These are phyloP conservation scores for Hyphodiscus sp. DNA, from an alignment of 2,329 filamentous ascomycete species.

Conservation along the genomic window DNA sequence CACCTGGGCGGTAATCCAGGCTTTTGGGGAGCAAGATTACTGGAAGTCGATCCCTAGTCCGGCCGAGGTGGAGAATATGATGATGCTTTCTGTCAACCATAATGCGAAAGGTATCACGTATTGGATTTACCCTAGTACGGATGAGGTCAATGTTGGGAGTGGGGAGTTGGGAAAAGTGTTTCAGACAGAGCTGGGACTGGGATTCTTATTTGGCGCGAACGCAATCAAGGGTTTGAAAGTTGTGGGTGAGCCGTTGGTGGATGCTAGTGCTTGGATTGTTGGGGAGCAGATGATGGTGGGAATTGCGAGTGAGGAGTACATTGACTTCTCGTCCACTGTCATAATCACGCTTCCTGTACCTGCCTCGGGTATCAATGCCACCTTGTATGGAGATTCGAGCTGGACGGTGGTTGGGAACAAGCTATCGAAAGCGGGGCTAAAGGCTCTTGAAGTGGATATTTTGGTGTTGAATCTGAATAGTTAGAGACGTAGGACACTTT, in stretches of 20 bases:
- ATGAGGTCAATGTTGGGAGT: conserved; percentile 24
- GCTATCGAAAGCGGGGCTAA: conserved; percentile 18
- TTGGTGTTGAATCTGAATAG: conserved; percentile 11
- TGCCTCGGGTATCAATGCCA: conserved; percentile 5
- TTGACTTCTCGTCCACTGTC: conserved; percentile 2
- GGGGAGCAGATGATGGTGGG: conserved; percentile 33
- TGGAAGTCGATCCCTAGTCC: conserved; percentile 41
- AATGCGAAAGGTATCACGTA: conserved; percentile 40
- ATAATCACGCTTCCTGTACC: conserved; percentile 17
- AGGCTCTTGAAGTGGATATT: conserved; percentile 20
- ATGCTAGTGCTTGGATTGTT: conserved; percentile 37
- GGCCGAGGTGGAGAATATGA: conserved; percentile 41
- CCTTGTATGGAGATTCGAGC: conserved; percentile 17
- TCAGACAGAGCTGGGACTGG: conserved; percentile 27
- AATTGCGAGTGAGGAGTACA: conserved; percentile 33
- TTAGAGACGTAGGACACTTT: neutral
- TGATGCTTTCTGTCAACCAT: conserved; percentile 41
- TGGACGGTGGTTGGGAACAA: conserved; percentile 18
- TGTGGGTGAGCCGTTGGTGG: conserved; percentile 14
- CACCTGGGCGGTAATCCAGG: conserved; percentile 44
- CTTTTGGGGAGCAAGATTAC: conserved; percentile 40
- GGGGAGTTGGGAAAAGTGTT: conserved; percentile 35
- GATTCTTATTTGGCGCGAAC: conserved; percentile 31
- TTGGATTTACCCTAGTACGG: conserved; percentile 40
- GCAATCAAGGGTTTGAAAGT: conserved; percentile 16